Base-by-base conservation (phyloP, 2,329 filamentous ascomycete species). In the Calcarisporium arbuscula region DNA sequence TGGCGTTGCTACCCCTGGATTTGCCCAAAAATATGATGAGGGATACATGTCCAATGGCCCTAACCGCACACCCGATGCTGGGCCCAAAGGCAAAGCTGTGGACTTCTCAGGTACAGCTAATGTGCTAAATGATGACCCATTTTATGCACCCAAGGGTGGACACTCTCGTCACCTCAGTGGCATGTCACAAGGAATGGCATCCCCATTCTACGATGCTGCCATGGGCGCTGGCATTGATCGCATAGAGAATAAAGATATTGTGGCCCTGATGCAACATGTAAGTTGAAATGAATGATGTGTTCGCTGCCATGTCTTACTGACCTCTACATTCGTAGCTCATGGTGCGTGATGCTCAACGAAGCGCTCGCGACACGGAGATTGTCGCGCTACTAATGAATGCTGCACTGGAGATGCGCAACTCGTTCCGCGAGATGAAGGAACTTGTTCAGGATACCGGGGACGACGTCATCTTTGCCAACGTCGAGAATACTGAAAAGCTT, bases 241-340 rank as follows among this genome's bases (percentile, higher is more conserved):
- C 30, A 96, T 98, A 33, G 83, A 96, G 56, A 95, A 88, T 29
- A 92, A 94, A 62, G 92, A 98, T 53, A 94, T 98, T 49, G 84
- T 98, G 44, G 87, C 90, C 17, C 67, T 98, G 41, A 98, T 98
- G 92, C 90, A 98, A 55, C 92, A 98, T 60, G 75, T 82, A 63
- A 70, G 77, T 68, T 16, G 5, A 21, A 16, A 23, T 26, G 11
- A 8, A 32, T 30, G 37, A 18, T 15, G 5, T 25, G 2, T 17
- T 8, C 19, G 17, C 19, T 15, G 17, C 19, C 3, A 16, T 6
- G 12, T 30, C 28, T 21, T 26, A 20, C 3, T 19, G 2, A 12
- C 12, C 20, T 14, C 14, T 12, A 11, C 22, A 9, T 26, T 39
- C 34, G 22, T 35, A 82, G 75, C 80, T 98, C 43, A 96, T 94